Base-by-base conservation (phyloP, 257 asterid species). In the Pogostemon cablin region DNA sequence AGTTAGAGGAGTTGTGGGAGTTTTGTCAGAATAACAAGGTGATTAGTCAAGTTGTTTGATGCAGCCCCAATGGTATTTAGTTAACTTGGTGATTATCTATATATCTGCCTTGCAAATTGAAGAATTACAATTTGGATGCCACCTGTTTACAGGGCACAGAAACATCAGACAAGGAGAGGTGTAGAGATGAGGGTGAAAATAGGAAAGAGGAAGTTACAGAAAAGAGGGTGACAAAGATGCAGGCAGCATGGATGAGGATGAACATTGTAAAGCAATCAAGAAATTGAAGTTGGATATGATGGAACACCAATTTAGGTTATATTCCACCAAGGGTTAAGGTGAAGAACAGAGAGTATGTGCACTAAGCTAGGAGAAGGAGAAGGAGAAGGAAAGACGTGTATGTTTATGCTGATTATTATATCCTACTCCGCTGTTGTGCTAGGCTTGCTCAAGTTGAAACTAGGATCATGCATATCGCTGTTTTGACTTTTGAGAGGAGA, bases 341-440 rank as follows among this genome's bases (percentile, higher is more conserved):
- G 9, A 84, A 77, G 80, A 77, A 76, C 60, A 70, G 53, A 47
- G 86, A 73, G 57, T 80, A 85, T 73, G 61, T 90, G 41, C 78
- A 75, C 46, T 88, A 90, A 40, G 52, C 72, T 4, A 84, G 97
- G 79, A 88, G 46, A 80, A 83, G 69, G 86, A 75, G 72, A 20
- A 20, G 25, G 25, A 20, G 46, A 80, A 83, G 69, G 86, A 75
- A 74, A 50, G 90, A 81, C 9, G 82, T 80, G 42, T 78, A 52
- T 58, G 20, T 81, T 3, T 92, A 90, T 74, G 98, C 96, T 0
- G 98, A 92, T 80, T 92, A 90, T 52, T 87, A 90, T 35, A 72
- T 92, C 62, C 70, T 92, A 65, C 93, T 90, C 53, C 85, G 95
- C 3, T 80, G 85, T 35, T 92, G 97, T 79, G 96, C 97, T 7